These are phyloP conservation scores for Bryoerythrophyllum caledonicum DNA, from an alignment of 225 moss, liverwort and hornwort species.

Conservation along the genomic window DNA sequence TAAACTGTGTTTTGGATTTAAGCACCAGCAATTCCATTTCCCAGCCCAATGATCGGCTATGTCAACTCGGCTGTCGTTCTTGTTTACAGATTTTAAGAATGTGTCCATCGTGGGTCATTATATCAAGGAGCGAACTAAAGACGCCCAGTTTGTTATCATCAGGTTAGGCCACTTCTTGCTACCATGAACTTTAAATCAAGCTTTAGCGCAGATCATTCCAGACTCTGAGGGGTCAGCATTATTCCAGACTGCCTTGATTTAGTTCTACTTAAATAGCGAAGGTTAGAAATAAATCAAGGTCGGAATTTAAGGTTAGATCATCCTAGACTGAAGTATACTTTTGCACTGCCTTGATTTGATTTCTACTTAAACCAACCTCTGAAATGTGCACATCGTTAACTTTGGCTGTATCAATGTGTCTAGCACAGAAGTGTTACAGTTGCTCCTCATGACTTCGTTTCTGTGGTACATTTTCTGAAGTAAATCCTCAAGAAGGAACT, in stretches of 20 bases:
- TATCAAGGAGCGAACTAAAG: conserved; percentile 92
- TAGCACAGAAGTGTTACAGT: too few species aligned
- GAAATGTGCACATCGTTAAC: neutral
- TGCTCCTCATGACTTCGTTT: neutral
- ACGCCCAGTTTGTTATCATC: conserved; percentile 98
- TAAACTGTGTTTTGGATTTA: neutral
- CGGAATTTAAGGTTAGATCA: too few species aligned
- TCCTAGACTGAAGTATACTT: too few species aligned
- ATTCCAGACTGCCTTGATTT: neutral
- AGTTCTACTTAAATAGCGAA: neutral
- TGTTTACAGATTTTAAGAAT: conserved; percentile 65
- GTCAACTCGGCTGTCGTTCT: neutral
- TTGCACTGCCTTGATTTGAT: neutral
- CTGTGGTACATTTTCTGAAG: neutral
- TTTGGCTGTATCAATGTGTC: too few species aligned
- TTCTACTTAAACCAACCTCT: neutral
- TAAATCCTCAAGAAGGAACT: neutral
- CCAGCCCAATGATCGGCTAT: neutral
- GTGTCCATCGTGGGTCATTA: conserved; percentile 78
- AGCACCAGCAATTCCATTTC: neutral
- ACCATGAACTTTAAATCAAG: neutral
- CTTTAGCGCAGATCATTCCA: neutral
- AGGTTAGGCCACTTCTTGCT: conserved; percentile 46
- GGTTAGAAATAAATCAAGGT: too few species aligned
- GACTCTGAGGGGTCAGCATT: too few species aligned